Evolutionary conservation across 2,329 filamentous ascomycete species (phyloP).

Genomic region (Cercospora zeae-maydis): DNA sequence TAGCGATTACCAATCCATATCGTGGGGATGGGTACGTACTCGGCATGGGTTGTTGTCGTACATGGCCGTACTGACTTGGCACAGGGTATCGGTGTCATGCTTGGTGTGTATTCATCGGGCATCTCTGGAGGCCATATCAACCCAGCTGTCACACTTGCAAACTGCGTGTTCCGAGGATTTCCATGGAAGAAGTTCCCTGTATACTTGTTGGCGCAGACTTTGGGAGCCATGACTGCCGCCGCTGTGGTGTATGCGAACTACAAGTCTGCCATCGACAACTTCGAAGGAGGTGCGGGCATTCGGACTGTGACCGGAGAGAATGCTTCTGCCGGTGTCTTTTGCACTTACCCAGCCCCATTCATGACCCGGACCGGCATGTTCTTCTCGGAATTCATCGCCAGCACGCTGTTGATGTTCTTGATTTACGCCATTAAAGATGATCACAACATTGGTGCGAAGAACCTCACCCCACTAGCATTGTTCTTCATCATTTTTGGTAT

Average conservation of each 20-base stretch:
- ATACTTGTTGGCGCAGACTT: slow-evolving; percentile 55
- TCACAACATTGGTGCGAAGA: slow-evolving; percentile 55
- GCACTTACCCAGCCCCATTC: slow-evolving; percentile 66
- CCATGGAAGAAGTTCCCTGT: slow-evolving; percentile 62
- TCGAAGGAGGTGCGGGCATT: slow-evolving; percentile 52
- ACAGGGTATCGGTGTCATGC: slow-evolving; percentile 61
- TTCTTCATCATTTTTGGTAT: slow-evolving; percentile 74
- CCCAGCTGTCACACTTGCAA: slow-evolving; percentile 64
- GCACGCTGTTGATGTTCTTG: slow-evolving; percentile 64
- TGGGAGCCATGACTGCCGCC: slow-evolving; percentile 61
- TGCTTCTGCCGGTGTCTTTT: slow-evolving; percentile 67
- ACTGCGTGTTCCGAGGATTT: slow-evolving; percentile 60
- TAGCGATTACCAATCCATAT: slow-evolving; percentile 49
- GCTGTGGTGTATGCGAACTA: slow-evolving; percentile 46
- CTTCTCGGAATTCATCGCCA: slow-evolving; percentile 69
- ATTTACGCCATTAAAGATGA: slow-evolving; percentile 66
- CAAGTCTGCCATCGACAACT: slow-evolving; percentile 36
- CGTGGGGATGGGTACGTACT: slow-evolving; percentile 30
- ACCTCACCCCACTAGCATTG: slow-evolving; percentile 57
- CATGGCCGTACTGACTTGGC: slow-evolving; percentile 6
- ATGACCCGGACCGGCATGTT: slow-evolving; percentile 65
- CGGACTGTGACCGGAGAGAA: slow-evolving; percentile 57
- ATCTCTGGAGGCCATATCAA: slow-evolving; percentile 39
- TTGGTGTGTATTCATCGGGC: slow-evolving; percentile 50
- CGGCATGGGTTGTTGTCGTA: neutral